Evolutionary conservation across 805 yeast genomes (phyloP), one percentile per base, ranked within the genome.

Genomic region (Candida manassasensis): DNA sequence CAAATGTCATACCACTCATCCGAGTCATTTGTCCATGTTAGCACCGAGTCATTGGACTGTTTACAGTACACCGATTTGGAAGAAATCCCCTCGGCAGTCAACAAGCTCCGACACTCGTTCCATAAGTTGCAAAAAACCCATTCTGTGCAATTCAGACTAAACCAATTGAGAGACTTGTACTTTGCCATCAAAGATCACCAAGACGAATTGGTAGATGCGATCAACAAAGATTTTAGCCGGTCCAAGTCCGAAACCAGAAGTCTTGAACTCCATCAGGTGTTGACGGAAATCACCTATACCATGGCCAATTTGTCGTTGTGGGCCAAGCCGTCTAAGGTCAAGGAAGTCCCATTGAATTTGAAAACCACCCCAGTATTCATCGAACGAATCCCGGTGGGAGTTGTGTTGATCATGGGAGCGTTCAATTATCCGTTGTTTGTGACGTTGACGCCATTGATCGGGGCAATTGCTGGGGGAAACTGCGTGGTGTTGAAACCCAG

Each of bases 391-490:
- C 72, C 73, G 1, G 49, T 61, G 34, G 97, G 97, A 4, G 71
- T 74, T 2, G 81, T 82, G 3, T 68, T 88, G 40, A 67, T 89
- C 32, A 77, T 89, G 32, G 65, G 82, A 3, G 90, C 95, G 0
- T 86, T 81, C 72, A 86, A 86, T 59, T 87, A 79, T 55, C 96
- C 97, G 1, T 55, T 84, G 29, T 40, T 73, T 17, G 62, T 89
- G 40, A 49, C 84, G 0, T 40, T 87, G 6, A 64, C 72, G 21
- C 87, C 96, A 0, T 50, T 88, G 14, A 68, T 79, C 25, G 85
- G 86, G 13, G 95, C 96, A 2, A 61, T 90, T 44, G 86, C 95
- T 2, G 84, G 81, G 12, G 97, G 97, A 9, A 88, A 89, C 55
- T 68, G 80, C 9, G 90, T 84, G 19, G 76, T 84, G 14, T 61